phyloP scores from a whole-genome alignment of 1,284 basidiomycete species.

The Cyathus pygmaeus region DNA sequence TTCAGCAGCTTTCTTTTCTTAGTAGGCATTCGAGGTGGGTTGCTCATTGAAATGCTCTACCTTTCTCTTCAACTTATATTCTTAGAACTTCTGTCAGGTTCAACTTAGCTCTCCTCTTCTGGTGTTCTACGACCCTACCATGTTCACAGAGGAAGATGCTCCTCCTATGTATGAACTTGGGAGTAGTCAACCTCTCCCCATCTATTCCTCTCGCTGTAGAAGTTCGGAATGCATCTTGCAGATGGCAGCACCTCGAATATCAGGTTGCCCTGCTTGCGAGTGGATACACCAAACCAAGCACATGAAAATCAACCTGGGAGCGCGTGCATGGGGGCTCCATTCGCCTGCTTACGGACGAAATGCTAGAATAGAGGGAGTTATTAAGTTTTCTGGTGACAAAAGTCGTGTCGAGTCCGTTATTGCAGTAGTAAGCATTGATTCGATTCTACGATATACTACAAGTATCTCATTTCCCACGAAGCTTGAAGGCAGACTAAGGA shows the following conservation, averaged over 20 bases:
- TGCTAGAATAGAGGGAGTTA: conserved; percentile 50
- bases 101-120: no score
- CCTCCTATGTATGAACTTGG: conserved; percentile 30
- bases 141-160: conserved; percentile 15
- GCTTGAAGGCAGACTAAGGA: conserved; percentile 52
- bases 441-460: no score
- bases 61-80: no score
- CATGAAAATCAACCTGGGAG: conserved; percentile 53
- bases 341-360: conserved; percentile 54
- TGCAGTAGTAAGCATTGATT: conserved; percentile 40
- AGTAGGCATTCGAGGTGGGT: no score
- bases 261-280: conserved; percentile 35
- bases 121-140: not conserved
- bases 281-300: conserved; percentile 52
- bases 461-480: conserved; percentile 18
- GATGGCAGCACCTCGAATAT: conserved; percentile 23
- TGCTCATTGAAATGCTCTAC: no score
- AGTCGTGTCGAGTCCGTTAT: conserved; percentile 47
- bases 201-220: conserved; percentile 28
- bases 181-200: conserved; percentile 25
- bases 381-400: conserved; percentile 46
- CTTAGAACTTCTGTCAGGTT: not conserved
- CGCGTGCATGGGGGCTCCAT: conserved; percentile 48
- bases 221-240: conserved; percentile 36
- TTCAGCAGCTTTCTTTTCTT: no score